Base-by-base conservation (phyloP, 1,284 basidiomycete species). In the Hypsizygus ulmarius region DNA sequence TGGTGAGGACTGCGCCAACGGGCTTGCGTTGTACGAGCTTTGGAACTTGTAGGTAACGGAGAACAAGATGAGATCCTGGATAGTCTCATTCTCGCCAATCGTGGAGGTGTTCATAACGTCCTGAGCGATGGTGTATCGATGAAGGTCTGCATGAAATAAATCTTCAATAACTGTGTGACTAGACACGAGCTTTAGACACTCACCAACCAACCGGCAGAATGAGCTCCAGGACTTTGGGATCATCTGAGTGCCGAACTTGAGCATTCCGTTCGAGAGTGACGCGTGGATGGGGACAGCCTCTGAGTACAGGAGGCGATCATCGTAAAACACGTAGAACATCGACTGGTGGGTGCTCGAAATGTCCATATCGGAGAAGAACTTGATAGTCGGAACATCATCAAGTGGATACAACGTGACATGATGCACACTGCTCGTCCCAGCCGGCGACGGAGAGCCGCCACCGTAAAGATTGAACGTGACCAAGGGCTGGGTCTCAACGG, bases 211-310 rank as follows among this genome's bases (percentile, higher is more conserved):
- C 39, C 62, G 55, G 51, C 69, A 70, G 35, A 74, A 47, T 8
- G 60, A 60, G 3, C 56, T 47, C 71, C 72, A 73, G 51, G 61
- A 69, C 21, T 53, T 52, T n/a, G 72, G 72, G 10, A 70, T 63
- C 49, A 74, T 57, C 25, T 57, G 49, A n/a, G 67, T 65, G 30
- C 57, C 60, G 56, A 72, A 71, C 25, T 67, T 50, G 55, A 63
- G 64, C 2, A 30, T 30, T 3, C 49, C 45, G 5, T 43, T 49
- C 54, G 58, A 55, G 58, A 48, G 57, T 57, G 50, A 60, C 51
- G 41, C 39, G 45, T 59, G 52, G 21, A 67, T 56, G 10, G 52
- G 51, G 12, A 70, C 59, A 18, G 50, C 46, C 40, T 72, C 71
- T 21, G 58, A 56, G 56, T 70, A 64, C 10, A 67, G 59, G 43